These are phyloP conservation scores for Saturnispora halmiae DNA, from an alignment of 805 yeast genomes.

Conservation along the genomic window DNA sequence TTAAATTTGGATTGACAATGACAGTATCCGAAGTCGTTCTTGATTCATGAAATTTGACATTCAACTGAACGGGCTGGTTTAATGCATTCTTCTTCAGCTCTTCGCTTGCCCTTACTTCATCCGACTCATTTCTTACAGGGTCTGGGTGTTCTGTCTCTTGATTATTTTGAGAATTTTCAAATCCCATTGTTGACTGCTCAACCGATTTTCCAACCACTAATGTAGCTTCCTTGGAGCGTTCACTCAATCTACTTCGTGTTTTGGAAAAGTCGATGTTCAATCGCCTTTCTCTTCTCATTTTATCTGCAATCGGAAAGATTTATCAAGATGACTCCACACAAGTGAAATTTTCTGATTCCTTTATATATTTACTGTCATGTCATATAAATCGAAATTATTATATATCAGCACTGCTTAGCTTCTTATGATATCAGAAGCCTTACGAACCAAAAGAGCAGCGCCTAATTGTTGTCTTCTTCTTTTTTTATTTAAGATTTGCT, in stretches of 20 bases:
- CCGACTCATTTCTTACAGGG: background rate
- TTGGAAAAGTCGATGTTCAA: constrained; percentile 22
- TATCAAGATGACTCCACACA: background rate
- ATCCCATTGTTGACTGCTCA: background rate
- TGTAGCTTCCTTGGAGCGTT: constrained; percentile 29
- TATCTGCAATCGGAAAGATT: background rate
- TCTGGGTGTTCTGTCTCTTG: background rate
- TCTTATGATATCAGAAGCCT: no score
- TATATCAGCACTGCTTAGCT: background rate
- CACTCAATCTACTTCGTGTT: constrained; percentile 24
- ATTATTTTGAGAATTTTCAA: background rate
- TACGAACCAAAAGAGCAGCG: background rate
- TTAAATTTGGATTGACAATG: constrained; percentile 45
- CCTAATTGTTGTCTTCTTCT: background rate
- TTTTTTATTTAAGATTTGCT: background rate
- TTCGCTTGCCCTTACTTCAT: constrained; percentile 4
- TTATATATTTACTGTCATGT: background rate
- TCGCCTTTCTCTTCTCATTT: constrained; percentile 1
- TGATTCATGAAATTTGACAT: constrained; percentile 58
- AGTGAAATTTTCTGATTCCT: background rate
- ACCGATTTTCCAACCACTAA: constrained; percentile 23
- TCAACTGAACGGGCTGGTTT: constrained; percentile 33
- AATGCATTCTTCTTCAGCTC: constrained; percentile 3
- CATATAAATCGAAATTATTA: background rate
- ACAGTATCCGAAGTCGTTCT: constrained; percentile 51